Evolutionary conservation across 1,284 basidiomycete species (phyloP).

Genomic region (Ganoderma boninense): DNA sequence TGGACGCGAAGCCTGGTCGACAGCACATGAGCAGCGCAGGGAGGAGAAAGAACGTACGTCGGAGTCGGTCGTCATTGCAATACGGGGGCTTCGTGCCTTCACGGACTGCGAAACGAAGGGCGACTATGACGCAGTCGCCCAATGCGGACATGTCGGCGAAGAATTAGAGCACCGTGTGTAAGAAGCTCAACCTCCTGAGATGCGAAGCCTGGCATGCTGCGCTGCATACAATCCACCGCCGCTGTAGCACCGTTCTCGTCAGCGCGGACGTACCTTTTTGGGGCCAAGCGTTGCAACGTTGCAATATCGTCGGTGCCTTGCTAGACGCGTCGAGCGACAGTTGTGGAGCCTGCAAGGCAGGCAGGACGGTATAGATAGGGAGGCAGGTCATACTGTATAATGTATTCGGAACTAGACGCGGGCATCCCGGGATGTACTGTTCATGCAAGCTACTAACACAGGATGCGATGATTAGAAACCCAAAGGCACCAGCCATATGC

Average conservation of each 20-base stretch:
- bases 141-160: background rate
- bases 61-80: background rate
- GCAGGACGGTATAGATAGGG: background rate
- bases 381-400: conserved; percentile 21
- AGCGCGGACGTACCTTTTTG: background rate
- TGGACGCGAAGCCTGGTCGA: background rate
- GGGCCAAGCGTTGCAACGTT: background rate
- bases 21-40: background rate
- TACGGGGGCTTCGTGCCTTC: background rate
- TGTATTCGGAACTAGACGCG: conserved; percentile 23
- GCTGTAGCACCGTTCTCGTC: background rate
- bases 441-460: conserved; percentile 32
- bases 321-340: background rate
- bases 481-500: conserved; percentile 34
- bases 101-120: background rate
- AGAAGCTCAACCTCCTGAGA: background rate
- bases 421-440: conserved; percentile 21
- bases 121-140: background rate
- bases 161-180: background rate
- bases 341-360: background rate
- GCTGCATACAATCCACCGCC: background rate
- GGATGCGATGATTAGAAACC: conserved; percentile 37
- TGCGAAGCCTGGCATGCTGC: background rate
- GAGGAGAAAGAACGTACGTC: background rate
- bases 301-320: background rate